Percentiles rank a stretch among this genome's conserved stretches.
Conservation (phyloP, 2,329 filamentous ascomycete genomes). For the Coniochaeta sp. region DNA sequence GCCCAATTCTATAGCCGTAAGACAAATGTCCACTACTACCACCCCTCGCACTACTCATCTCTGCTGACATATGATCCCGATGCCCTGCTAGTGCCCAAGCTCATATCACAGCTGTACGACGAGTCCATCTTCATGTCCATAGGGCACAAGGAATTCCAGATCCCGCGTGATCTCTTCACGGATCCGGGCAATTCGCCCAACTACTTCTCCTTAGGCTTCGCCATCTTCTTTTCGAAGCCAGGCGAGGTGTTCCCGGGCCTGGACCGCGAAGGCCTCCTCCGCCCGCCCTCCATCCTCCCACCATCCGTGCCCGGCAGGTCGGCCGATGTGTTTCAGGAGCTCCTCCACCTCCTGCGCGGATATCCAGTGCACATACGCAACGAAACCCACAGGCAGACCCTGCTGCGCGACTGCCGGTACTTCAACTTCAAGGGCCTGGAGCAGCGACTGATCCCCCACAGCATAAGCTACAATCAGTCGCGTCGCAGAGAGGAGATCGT, state of each 20-base stretch:
- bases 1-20: slow-evolving; percentile 86
- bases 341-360: slow-evolving; percentile 74
- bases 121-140: slow-evolving; percentile 90
- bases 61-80: slow-evolving; percentile 1
- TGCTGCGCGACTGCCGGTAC: slow-evolving; percentile 83
- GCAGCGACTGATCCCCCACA: slow-evolving; percentile 74
- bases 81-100: slow-evolving; percentile 59
- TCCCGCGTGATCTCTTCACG: slow-evolving; percentile 80
- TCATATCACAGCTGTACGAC: slow-evolving; percentile 86
- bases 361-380: slow-evolving; percentile 73
- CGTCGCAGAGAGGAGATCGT: slow-evolving; percentile 67
- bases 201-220: slow-evolving; percentile 89
- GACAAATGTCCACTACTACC: slow-evolving; percentile 17
- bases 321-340: slow-evolving; percentile 76
- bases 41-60: neutral
- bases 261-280: slow-evolving; percentile 67
- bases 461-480: slow-evolving; percentile 66
- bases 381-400: slow-evolving; percentile 67
- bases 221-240: slow-evolving; percentile 75
- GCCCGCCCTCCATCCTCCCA: slow-evolving; percentile 79
- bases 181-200: slow-evolving; percentile 87
- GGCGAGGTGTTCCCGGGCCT: slow-evolving; percentile 81
- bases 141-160: slow-evolving; percentile 79
- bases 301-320: slow-evolving; percentile 74
- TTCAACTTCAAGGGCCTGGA: slow-evolving; percentile 90